Evolutionary conservation across 345 rosid genomes (phyloP), one percentile per base, ranked within the genome.

Genomic region (Pugionium dolabratum): DNA sequence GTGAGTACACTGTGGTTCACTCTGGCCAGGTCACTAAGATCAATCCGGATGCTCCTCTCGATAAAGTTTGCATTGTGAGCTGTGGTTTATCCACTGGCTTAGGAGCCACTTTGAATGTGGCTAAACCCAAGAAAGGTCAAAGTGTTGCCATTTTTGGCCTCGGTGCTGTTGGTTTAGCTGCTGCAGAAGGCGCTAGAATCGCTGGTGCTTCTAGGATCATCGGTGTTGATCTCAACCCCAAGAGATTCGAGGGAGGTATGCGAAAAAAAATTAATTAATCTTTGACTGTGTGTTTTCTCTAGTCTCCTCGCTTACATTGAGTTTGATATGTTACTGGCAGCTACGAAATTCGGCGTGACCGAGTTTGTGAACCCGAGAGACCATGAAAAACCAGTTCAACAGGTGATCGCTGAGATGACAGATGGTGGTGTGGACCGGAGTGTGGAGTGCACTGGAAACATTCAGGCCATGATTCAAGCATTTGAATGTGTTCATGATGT

Each of bases 401-500:
- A 85, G 80, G 91, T 88, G 49, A 86, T 88, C 6, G 86, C 86
- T 54, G 93, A 86, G 70, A 84, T 84, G 90, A 88, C 92, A 0
- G 39, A 69, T n/a, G 92, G 93, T 25, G 95, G 93, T 27, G 95
- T 90, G 4, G 97, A 90, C 62, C 72, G 95, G 45, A 88, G 93
- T 57, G 62, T 90, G 7, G 95, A 87, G 74, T 90, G 95, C 41
- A 88, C 95, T 0, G 89, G 95, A 57, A 86, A 75, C 79, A 33
- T 79, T 32, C 73, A 82, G 40, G 89, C 93, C 66, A 85, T 90
- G 97, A 83, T 87, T 50, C 86, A 92, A 10, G 97, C 97, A 25
- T 90, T 90, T 42, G 91, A 90, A 83, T 87, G 95, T 27, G 92
- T 85, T 44, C 97, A 90, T 18, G 92, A 87, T 65, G 95, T 85